Base-by-base conservation (phyloP, 768 basidiomycete species). In the Phaeotremella skinneri region DNA sequence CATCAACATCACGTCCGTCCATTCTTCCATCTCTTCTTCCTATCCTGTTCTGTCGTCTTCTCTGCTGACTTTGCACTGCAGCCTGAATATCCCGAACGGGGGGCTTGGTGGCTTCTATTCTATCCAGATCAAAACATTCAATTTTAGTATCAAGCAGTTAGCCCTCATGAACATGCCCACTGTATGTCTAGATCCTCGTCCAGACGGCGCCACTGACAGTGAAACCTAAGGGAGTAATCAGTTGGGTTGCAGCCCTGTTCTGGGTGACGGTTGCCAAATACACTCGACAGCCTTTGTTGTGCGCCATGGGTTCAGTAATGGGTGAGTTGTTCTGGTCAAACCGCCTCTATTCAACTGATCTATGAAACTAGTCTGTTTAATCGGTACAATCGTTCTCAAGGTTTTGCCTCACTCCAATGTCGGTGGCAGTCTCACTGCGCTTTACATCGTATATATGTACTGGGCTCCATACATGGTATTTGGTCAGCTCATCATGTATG, bases 401-500 rank as follows among this genome's bases (percentile, higher is more conserved):
- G 52, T 59, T 2, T 50, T 73, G 13, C 72, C 72, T 0, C 43
- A 62, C 1, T 32, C 54, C n/a, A 73, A 73, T 55, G 34, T 55
- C 26, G 64, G 67, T 17, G 72, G 69, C 13, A 66, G 61, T 0
- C 57, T 73, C 20, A 62, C 62, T 1, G 63, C 59, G 4, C 52
- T 73, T 0, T 73, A 70, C 62, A 60, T 70, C 32, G 52, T 68
- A 20, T 72, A 64, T 57, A 60, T 57, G 50, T 73, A 70, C 61
- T 70, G 71, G 70, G 69, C 64, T 4, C 53, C 58, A 0, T 59
- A 59, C 50, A 49, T 45, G 43, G 11, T 45, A 6, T 45, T 13
- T 29, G 41, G 52, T 3, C 39, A 39, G 16, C 32, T 54, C 13
- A 23, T 54, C 17, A 54, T 54, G 52, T 54, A 54, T 41, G 32